These are phyloP conservation scores for Penicillium hesseltinei DNA, from an alignment of 2,329 filamentous ascomycete genomes.

Conservation along the genomic window DNA sequence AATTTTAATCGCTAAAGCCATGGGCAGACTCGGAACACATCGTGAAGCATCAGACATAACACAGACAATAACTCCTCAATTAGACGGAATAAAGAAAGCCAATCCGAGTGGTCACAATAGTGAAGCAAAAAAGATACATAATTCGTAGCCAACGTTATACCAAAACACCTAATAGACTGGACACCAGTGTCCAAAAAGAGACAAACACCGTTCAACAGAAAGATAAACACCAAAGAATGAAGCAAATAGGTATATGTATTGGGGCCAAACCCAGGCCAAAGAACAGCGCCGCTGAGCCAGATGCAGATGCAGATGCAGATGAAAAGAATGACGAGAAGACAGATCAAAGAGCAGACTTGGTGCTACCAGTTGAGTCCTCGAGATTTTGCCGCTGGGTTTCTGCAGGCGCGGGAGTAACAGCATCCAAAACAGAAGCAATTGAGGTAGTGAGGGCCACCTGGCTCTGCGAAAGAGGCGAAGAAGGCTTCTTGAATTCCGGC, in stretches of 20 bases:
- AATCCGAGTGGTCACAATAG: slow-evolving; percentile 1
- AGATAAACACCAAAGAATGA: slow-evolving; percentile 4
- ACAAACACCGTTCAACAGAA: slow-evolving; percentile 3
- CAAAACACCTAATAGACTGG: slow-evolving; percentile 1
- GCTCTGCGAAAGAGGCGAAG: slow-evolving; percentile 4
- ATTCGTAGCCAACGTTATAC: slow-evolving; percentile 1
- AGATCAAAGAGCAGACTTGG: slow-evolving; percentile 1
- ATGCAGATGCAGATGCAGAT: slow-evolving; percentile 26
- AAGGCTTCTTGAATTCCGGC: slow-evolving; percentile 17
- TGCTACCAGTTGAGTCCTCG: slow-evolving; percentile 48
- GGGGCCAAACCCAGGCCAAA: background rate
- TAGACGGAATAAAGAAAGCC: slow-evolving; percentile 1
- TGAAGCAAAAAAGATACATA: background rate
- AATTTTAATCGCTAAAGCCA: slow-evolving; percentile 8
- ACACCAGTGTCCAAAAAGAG: slow-evolving; percentile 5
- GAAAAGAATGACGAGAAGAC: background rate
- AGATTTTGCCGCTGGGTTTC: slow-evolving; percentile 50
- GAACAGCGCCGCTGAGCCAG: slow-evolving; percentile 11
- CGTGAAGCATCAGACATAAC: slow-evolving; percentile 17
- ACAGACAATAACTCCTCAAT: slow-evolving; percentile 11
- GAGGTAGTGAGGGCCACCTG: slow-evolving; percentile 19
- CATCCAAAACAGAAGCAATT: slow-evolving; percentile 28
- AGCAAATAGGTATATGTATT: background rate
- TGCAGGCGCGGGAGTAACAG: slow-evolving; percentile 30
- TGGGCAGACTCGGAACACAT: slow-evolving; percentile 5